Base-by-base conservation (phyloP, 805 yeast species). In the Candida manassasensis region DNA sequence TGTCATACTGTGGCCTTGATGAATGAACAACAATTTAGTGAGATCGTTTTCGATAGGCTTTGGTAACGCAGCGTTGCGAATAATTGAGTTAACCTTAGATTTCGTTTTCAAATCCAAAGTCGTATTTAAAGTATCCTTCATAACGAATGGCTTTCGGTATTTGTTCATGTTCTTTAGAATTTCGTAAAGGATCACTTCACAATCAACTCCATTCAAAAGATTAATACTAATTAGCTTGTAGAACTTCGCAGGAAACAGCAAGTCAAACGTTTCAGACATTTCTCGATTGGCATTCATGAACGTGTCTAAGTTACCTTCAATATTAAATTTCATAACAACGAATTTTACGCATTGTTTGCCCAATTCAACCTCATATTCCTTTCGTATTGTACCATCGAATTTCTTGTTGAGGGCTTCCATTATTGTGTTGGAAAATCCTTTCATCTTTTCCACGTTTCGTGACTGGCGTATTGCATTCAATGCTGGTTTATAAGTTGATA, bases 231-330 rank as follows among this genome's bases (percentile, higher is more conserved):
- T 10, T 27, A 21, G 15, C 24, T 19, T 12, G 3, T 13, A 18
- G 19, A 13, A 19, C n/a, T 32, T 6, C 2, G 7, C 18, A 4
- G 24, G 27, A 18, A 30, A 24, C 9, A 29, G 11, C n/a, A 25
- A 13, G 21, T 25, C 30, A 21, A 38, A 18, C 12, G 41, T 31
- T 3, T 34, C 35, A 26, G 30, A n/a, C 29, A 38, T 25, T 19
- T 43, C 43, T 13, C 6, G 19, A 21, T 41, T 41, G 10, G 41
- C 28, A 18, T 27, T 38, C 12, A 42, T 36, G 17, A 41, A 38
- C 21, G 35, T 36, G 21, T 36, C 43, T 21, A 45, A 39, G 7
- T 44, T 38, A 9, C 21, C 25, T 6, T 37, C 38, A 15, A 49
- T 21, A 22, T 42, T 40, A 11, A 29, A 31, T 13, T 27, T 33